A percentile compares a stretch with the other conserved stretches of the same genome.
These are phyloP conservation scores for Debaryomycetaceae sp. DNA, from an alignment of 1,139 yeast genomes.

Conservation along the genomic window DNA sequence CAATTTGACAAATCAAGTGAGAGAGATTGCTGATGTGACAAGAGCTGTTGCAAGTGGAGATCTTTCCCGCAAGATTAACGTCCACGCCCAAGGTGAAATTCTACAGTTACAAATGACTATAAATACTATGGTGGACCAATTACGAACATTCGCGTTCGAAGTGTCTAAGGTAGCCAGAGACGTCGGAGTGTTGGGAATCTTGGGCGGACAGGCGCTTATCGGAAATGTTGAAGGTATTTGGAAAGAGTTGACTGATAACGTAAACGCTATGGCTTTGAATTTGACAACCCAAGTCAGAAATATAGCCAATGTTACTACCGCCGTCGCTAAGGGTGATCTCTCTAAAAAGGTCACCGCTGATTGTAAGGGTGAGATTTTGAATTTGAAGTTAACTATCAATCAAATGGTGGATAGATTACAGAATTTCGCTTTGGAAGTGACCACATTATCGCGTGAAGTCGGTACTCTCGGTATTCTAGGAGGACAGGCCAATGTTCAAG, in stretches of 20 bases:
- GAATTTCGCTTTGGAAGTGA: constrained; percentile 85
- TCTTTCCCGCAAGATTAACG: constrained; percentile 70
- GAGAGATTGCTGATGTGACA: constrained; percentile 88
- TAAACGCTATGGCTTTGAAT: constrained; percentile 86
- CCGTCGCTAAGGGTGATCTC: constrained; percentile 87
- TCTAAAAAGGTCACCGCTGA: constrained; percentile 85
- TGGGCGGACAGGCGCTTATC: constrained; percentile 86
- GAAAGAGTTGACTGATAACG: constrained; percentile 86
- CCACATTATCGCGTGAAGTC: constrained; percentile 82
- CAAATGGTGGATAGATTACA: constrained; percentile 88
- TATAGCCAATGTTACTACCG: constrained; percentile 87
- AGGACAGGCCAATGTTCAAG: constrained; percentile 89
- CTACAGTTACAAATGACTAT: constrained; percentile 75
- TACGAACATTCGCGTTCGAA: constrained; percentile 83
- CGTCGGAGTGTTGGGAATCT: constrained; percentile 83
- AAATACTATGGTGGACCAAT: constrained; percentile 84
- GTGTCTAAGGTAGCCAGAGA: constrained; percentile 86
- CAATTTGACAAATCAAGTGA: constrained; percentile 74
- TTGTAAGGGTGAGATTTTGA: constrained; percentile 83
- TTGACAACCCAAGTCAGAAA: constrained; percentile 85
- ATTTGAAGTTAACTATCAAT: constrained; percentile 73
- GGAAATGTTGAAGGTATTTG: constrained; percentile 85
- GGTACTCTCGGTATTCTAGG: constrained; percentile 89
- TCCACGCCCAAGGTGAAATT: constrained; percentile 83
- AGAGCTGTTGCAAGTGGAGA: constrained; percentile 83